A percentile compares a stretch with the other conserved stretches of the same genome.
These are phyloP conservation scores for Streptanthus diversifolius DNA, from an alignment of 345 rosid genomes.

Conservation along the genomic window DNA sequence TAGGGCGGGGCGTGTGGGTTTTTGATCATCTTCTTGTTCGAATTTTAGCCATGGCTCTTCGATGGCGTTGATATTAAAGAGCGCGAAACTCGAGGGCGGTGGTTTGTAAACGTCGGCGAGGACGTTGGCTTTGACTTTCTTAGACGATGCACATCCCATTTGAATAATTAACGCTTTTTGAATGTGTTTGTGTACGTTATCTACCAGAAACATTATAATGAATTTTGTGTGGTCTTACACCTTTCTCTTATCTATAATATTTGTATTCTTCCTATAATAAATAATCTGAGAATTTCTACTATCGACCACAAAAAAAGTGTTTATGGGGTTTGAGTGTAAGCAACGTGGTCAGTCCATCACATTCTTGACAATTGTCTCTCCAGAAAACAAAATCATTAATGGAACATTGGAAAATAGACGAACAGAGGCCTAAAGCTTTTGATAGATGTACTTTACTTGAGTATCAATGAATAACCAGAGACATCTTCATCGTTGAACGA, in stretches of 20 bases:
- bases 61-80: conserved; percentile 70
- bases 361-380: conserved; percentile 10
- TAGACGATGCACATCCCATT: conserved; percentile 86
- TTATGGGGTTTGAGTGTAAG: conserved; percentile 13
- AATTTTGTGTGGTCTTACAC: conserved; percentile 26
- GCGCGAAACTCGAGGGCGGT: conserved; percentile 70
- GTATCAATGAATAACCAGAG: background rate
- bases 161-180: background rate
- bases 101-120: conserved; percentile 70
- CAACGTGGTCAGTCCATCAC: conserved; percentile 25
- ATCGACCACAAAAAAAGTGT: conserved; percentile 15
- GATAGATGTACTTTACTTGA: too few relatives aligned
- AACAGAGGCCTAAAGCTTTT: too few relatives aligned
- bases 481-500: background rate
- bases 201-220: too few relatives aligned
- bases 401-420: background rate
- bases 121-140: conserved; percentile 45
- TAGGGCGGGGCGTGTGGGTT: conserved; percentile 29
- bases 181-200: too few relatives aligned
- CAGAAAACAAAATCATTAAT: too few relatives aligned
- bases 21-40: conserved; percentile 39
- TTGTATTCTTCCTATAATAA: conserved; percentile 8
- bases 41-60: conserved; percentile 81
- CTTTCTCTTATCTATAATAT: conserved; percentile 24
- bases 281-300: background rate